Evolutionary conservation across 805 yeast species (phyloP), one percentile per base, ranked within the genome.

Genomic region (Kluyveromyces siamensis): DNA sequence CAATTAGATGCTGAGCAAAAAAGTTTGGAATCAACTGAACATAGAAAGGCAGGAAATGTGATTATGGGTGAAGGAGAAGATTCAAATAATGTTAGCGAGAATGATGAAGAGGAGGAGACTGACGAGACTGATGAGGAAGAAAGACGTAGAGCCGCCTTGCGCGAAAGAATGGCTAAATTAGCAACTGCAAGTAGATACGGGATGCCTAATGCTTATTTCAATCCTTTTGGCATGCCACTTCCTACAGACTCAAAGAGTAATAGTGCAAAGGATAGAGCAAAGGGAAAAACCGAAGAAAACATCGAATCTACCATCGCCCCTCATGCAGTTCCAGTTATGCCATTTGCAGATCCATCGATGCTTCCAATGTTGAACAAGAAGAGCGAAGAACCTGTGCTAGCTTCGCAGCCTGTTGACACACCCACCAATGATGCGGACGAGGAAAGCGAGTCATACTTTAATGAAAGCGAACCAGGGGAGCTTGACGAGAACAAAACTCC

Each of bases 131-230:
- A 85, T 46, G 85, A 80, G 40, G 95, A 86, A 60, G 93, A 85
- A 52, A 72, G 82, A 6, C 78, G 84, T 48, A 77, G 93, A 57
- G 76, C 83, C 44, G 87, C 83, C 7, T 72, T 91, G 47, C 82
- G 95, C 18, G 96, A 86, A 54, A 78, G 97, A 52, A 91, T 91
- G 96, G 98, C 99, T n/a, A 87, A 83, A 58, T 76, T 91, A 17
- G 85, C 97, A 0, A 95, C 96, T 18, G 80, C 81, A 13, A 83
- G 86, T 50, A 78, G 85, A 81, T 76, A 81, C 66, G 90, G 89
- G 40, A 67, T 65, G 56, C 63, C 66, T 30, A 68, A 67, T 27
- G 71, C 67, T 1, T 43, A 43, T 27, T 71, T 72, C 50, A 72
- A 72, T 46, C 76, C 76, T 36, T 72, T 72, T 51, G 74, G 70